phyloP scores from a whole-genome alignment of 805 yeast genomes.

The Starmerella lactis-condensi region DNA sequence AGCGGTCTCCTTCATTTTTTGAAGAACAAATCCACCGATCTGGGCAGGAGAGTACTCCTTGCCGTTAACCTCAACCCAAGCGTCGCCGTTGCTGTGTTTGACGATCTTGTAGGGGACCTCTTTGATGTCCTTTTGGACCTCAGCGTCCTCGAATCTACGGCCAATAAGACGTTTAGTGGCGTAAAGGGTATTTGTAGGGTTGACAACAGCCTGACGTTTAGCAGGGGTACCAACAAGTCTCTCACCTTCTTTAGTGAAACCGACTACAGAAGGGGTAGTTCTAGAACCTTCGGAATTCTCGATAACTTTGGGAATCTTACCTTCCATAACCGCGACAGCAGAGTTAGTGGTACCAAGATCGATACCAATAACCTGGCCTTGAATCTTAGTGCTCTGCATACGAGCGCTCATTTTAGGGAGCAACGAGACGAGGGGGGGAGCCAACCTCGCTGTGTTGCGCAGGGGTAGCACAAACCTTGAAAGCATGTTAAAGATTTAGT shows the following conservation, averaged over 20 bases:
- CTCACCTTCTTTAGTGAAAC: constrained; percentile 81
- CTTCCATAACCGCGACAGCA: constrained; percentile 73
- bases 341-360: constrained; percentile 82
- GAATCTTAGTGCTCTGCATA: constrained; percentile 34
- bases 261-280: constrained; percentile 87
- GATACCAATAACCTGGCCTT: constrained; percentile 58
- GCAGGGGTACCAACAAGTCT: constrained; percentile 88
- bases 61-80: constrained; percentile 86
- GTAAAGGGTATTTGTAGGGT: constrained; percentile 81
- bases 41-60: constrained; percentile 84
- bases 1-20: constrained; percentile 97
- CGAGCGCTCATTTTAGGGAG: no score
- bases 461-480: constrained; percentile 4
- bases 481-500: no score
- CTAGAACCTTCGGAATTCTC: constrained; percentile 64
- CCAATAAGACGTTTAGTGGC: constrained; percentile 94
- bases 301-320: constrained; percentile 53
- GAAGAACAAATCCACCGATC: constrained; percentile 80
- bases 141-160: constrained; percentile 72
- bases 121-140: constrained; percentile 75
- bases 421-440: constrained; percentile 15
- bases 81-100: constrained; percentile 83
- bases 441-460: no score
- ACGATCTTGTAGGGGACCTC: constrained; percentile 83
- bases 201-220: constrained; percentile 87